A percentile compares a stretch with the other conserved stretches of the same genome.
phyloP scores from a whole-genome alignment of 352 stramenopile genomes.

The Pythium myriotylum region DNA sequence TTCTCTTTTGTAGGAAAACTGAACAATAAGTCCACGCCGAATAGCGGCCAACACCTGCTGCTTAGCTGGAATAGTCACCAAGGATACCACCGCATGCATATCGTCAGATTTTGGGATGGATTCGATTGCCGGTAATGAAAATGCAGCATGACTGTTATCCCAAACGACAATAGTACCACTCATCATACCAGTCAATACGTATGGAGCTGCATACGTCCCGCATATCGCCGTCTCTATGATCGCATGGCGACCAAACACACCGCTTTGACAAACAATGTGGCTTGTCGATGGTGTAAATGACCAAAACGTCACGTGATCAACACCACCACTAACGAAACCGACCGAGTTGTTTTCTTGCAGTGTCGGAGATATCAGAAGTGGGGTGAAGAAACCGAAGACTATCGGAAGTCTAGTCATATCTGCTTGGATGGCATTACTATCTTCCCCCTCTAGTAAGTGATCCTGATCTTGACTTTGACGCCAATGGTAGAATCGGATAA shows the following conservation, averaged over 20 bases:
- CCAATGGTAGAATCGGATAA: slow-evolving; percentile 48
- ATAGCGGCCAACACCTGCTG: slow-evolving; percentile 49
- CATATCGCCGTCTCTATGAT: slow-evolving; percentile 54
- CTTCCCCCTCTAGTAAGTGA: slow-evolving; percentile 10
- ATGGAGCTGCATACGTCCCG: slow-evolving; percentile 41
- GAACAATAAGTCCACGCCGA: slow-evolving; percentile 33
- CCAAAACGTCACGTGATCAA: slow-evolving; percentile 76
- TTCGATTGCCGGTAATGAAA: slow-evolving; percentile 33
- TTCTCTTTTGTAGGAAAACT: slow-evolving; percentile 18
- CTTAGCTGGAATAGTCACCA: slow-evolving; percentile 38
- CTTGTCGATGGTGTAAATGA: slow-evolving; percentile 47
- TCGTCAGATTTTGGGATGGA: neutral
- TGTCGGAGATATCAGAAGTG: neutral
- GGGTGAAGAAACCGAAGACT: slow-evolving; percentile 56
- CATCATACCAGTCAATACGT: slow-evolving; percentile 55
- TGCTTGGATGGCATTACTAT: slow-evolving; percentile 24
- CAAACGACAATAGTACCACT: slow-evolving; percentile 58
- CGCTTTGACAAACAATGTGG: slow-evolving; percentile 52
- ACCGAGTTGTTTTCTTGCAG: slow-evolving; percentile 9
- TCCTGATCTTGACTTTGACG: slow-evolving; percentile 13
- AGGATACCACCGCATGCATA: slow-evolving; percentile 28
- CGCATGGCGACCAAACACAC: slow-evolving; percentile 68
- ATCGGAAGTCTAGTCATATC: slow-evolving; percentile 61
- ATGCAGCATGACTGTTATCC: slow-evolving; percentile 53
- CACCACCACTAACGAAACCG: slow-evolving; percentile 63